Evolutionary conservation across 2,329 filamentous ascomycete genomes (phyloP).

Genomic region (Cercospora nicotianae): DNA sequence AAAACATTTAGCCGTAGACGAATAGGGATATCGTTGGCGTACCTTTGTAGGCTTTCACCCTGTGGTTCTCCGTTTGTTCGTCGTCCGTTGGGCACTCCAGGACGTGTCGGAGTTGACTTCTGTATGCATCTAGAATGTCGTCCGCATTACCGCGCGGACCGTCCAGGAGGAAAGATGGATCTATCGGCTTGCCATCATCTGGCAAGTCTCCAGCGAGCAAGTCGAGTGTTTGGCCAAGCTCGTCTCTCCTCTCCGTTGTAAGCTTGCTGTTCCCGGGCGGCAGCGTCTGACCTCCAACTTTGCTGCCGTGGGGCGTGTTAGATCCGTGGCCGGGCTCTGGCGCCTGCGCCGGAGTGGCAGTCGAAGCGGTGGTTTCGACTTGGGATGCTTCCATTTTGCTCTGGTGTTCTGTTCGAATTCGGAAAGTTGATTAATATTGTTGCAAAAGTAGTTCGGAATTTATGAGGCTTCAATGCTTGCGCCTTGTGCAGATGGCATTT

Average conservation of each 20-base stretch:
- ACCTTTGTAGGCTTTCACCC: not conserved
- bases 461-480: not conserved
- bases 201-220: not conserved
- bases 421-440: not conserved
- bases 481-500: not conserved
- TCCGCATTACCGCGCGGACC: not conserved
- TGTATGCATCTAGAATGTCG: not conserved
- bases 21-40: not conserved
- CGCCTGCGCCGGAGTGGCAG: not conserved
- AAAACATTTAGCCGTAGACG: not conserved
- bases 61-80: not conserved
- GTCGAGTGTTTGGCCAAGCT: not conserved
- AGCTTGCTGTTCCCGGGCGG: not conserved
- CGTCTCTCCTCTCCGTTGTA: not conserved
- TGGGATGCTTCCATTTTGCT: not conserved
- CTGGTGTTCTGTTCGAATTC: not conserved
- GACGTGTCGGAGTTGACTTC: not conserved
- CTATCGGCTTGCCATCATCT: not conserved
- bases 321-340: not conserved
- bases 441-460: not conserved
- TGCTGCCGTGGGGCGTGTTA: not conserved
- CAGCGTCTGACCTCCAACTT: not conserved
- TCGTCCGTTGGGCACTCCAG: not conserved
- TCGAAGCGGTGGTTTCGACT: not conserved
- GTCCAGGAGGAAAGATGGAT: not conserved